Evolutionary conservation across 768 basidiomycete genomes (phyloP).

Genomic region (Mycena latifolia): DNA sequence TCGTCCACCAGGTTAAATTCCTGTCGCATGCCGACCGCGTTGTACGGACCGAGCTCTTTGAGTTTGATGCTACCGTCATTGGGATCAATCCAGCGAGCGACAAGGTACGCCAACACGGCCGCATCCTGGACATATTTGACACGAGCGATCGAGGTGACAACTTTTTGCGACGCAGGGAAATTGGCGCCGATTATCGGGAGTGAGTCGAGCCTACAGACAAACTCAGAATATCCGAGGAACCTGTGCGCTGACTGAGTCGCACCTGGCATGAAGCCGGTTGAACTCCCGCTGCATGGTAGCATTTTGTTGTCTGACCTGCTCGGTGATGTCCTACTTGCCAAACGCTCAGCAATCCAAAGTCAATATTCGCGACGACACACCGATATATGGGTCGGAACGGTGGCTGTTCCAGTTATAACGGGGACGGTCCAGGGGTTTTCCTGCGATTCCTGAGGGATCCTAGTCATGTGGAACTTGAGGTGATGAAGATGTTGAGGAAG

Average conservation of each 20-base stretch:
- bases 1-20: constrained; percentile 25
- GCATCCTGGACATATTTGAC: too few relatives aligned
- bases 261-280: constrained; percentile 19
- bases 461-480: constrained; percentile 12
- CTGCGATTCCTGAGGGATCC: constrained; percentile 18
- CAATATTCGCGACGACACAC: constrained; percentile 1
- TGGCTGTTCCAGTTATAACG: background rate
- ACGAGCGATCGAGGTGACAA: constrained; percentile 9
- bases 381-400: background rate
- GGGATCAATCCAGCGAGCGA: constrained; percentile 22
- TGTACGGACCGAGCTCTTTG: constrained; percentile 14
- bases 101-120: constrained; percentile 6
- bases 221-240: background rate
- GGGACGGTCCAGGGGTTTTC: constrained; percentile 16
- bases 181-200: constrained; percentile 1
- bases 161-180: background rate
- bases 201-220: constrained; percentile 17
- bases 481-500: constrained; percentile 1
- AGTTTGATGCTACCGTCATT: constrained; percentile 9
- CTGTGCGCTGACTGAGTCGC: background rate
- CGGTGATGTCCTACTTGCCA: constrained; percentile 2
- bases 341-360: constrained; percentile 1
- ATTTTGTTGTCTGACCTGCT: constrained; percentile 14
- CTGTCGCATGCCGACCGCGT: constrained; percentile 13
- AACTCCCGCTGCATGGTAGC: constrained; percentile 16